Evolutionary conservation across 2,329 filamentous ascomycete species (phyloP), one percentile per base, ranked within the genome.

Genomic region (Chaetomiaceae sp.): DNA sequence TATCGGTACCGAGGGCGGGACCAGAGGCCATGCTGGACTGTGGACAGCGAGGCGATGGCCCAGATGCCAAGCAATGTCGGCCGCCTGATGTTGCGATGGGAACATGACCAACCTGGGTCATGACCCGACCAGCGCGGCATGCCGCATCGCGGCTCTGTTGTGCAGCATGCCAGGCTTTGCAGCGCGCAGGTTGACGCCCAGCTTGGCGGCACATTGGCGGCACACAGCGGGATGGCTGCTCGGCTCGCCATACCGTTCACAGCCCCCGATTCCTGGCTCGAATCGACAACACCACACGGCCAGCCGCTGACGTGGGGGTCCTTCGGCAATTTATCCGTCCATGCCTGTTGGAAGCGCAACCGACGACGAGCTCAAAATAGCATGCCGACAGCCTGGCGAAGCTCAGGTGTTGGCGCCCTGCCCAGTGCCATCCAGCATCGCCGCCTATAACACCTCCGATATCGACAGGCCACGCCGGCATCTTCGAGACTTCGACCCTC

Each of bases 121-220:
- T 25, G 25, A 19, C 34, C 12, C n/a, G n/a, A n/a, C n/a, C n/a
- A 15, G 22, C 34, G 7, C 27, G 25, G 33, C n/a, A 27, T 43
- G 44, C 14, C 33, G 40, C 36, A 34, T 45, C 37, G 51, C 38
- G 45, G 51, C 51, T 53, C 51, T 53, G 31, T 23, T 17, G 20
- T 47, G 51, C 51, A 29, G 27, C 29, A 47, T 36, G 50, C 19
- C 37, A 34, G 22, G 36, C 17, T 20, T 31, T 31, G 51, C 43
- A 47, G 44, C 44, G 29, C 31, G 48, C 48, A 37, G 22, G 45
- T 29, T 34, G 9, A n/a, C 6, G 37, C 42, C 42, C 37, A 17
- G 19, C 37, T 42, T n/a, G 2, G 34, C 34, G 40, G 49, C 48
- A 44, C n/a, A n/a, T n/a, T n/a, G n/a, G n/a, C n/a, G n/a, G n/a